Percentiles rank a stretch among this genome's conserved stretches.
Conservation (phyloP, 2,329 filamentous ascomycete species). For the Davidsoniella virescens region DNA sequence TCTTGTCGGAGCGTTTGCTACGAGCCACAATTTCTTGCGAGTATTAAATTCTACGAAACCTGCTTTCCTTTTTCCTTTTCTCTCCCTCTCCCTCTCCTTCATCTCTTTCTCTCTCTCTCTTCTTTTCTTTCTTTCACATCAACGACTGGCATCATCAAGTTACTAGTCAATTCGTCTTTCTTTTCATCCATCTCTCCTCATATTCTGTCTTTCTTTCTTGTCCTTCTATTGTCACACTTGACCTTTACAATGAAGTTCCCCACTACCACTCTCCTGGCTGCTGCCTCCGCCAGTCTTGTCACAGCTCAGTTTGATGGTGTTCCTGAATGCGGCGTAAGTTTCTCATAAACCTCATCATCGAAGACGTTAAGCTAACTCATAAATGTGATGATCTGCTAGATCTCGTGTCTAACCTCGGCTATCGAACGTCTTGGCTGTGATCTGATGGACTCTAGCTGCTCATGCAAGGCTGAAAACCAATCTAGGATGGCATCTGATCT, state of each 20-base stretch:
- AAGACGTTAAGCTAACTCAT: background rate
- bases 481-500: constrained; percentile 16
- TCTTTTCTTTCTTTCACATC: too few species aligned
- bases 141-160: too few species aligned
- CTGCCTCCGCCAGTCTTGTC: constrained; percentile 20
- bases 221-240: too few species aligned
- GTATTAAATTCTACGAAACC: too few species aligned
- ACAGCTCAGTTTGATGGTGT: constrained; percentile 24
- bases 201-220: too few species aligned
- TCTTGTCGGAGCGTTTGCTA: too few species aligned
- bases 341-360: background rate
- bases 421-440: constrained; percentile 23
- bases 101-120: too few species aligned
- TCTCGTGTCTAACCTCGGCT: constrained; percentile 21
- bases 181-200: too few species aligned
- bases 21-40: too few species aligned
- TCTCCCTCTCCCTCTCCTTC: too few species aligned
- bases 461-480: constrained; percentile 23
- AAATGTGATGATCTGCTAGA: constrained; percentile 12
- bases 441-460: constrained; percentile 23
- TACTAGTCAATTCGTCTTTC: too few species aligned
- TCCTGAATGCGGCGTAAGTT: constrained; percentile 27
- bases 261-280: constrained; percentile 14
- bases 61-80: too few species aligned
- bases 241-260: constrained; percentile 26